phyloP scores from a whole-genome alignment of 2,329 filamentous ascomycete species.

The Lachnellula suecica region DNA sequence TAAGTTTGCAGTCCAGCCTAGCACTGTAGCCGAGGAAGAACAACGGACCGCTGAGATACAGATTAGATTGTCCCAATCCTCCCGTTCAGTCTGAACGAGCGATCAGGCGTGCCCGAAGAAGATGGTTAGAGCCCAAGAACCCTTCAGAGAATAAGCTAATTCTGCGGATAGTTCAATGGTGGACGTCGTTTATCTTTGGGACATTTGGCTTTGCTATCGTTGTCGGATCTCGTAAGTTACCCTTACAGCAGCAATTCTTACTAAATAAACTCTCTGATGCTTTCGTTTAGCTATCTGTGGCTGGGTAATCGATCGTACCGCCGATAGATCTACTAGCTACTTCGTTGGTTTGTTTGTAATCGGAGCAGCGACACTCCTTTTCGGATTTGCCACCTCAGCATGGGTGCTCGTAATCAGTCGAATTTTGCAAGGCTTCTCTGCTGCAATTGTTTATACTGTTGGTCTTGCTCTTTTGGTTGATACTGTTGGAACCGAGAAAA shows the following conservation, averaged over 20 bases:
- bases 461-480: slow-evolving; percentile 69
- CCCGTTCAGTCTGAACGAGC: not conserved
- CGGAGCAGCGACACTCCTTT: slow-evolving; percentile 57
- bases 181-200: slow-evolving; percentile 10
- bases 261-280: no score
- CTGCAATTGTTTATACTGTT: slow-evolving; percentile 70
- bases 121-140: not conserved
- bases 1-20: no score
- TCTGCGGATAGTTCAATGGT: slow-evolving; percentile 10
- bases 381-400: slow-evolving; percentile 64
- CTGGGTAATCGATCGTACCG: not conserved
- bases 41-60: no score
- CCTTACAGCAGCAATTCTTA: no score
- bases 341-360: slow-evolving; percentile 51
- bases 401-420: slow-evolving; percentile 60
- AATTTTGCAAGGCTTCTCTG: slow-evolving; percentile 64
- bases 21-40: no score
- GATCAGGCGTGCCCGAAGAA: not conserved
- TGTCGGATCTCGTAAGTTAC: slow-evolving; percentile 2
- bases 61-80: not conserved
- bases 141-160: not conserved
- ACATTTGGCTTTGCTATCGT: slow-evolving; percentile 12
- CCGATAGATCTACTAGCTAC: slow-evolving; percentile 41
- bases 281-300: not conserved
- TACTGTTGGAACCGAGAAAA: slow-evolving; percentile 58